A percentile compares a stretch with the other conserved stretches of the same genome.
phyloP scores from a whole-genome alignment of 2,329 filamentous ascomycete species.

The Aspergillus sclerotialis region DNA sequence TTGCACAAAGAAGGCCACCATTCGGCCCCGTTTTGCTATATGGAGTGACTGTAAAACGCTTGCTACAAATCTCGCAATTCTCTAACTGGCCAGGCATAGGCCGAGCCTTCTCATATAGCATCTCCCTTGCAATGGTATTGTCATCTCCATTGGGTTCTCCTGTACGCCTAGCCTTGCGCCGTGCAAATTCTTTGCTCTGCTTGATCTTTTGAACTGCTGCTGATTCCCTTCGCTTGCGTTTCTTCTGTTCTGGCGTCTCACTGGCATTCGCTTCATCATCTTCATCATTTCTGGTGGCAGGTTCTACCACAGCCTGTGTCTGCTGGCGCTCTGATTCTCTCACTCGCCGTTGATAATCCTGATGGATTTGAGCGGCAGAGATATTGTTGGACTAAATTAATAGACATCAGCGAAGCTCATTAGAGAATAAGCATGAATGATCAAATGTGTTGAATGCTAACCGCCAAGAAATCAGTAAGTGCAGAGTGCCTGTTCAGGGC shows the following conservation, averaged over 20 bases:
- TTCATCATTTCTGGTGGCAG: constrained; percentile 23
- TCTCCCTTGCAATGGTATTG: constrained; percentile 41
- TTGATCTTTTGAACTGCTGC: constrained; percentile 40
- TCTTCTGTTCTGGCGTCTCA: constrained; percentile 41
- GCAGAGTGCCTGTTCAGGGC: constrained; percentile 52
- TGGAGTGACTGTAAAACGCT: constrained; percentile 85
- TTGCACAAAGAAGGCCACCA: constrained; percentile 78
- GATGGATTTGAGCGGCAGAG: constrained; percentile 55
- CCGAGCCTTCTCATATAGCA: constrained; percentile 49
- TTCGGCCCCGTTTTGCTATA: constrained; percentile 76
- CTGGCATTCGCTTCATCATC: constrained; percentile 28
- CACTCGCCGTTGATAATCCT: constrained; percentile 51
- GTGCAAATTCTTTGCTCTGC: constrained; percentile 45
- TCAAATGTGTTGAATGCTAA: constrained; percentile 37
- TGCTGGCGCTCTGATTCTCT: constrained; percentile 41
- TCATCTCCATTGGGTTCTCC: constrained; percentile 41
- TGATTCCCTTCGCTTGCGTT: constrained; percentile 50
- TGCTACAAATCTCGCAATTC: constrained; percentile 77
- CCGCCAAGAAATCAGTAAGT: constrained; percentile 61
- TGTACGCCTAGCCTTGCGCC: constrained; percentile 35
- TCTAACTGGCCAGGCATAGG: constrained; percentile 78
- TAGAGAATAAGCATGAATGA: constrained; percentile 2
- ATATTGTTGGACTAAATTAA: constrained; percentile 55
- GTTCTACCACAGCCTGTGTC: constrained; percentile 10
- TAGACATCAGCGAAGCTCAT: constrained; percentile 1